Evolutionary conservation across 345 rosid genomes (phyloP).

Genomic region (Eucalyptus grandis): DNA sequence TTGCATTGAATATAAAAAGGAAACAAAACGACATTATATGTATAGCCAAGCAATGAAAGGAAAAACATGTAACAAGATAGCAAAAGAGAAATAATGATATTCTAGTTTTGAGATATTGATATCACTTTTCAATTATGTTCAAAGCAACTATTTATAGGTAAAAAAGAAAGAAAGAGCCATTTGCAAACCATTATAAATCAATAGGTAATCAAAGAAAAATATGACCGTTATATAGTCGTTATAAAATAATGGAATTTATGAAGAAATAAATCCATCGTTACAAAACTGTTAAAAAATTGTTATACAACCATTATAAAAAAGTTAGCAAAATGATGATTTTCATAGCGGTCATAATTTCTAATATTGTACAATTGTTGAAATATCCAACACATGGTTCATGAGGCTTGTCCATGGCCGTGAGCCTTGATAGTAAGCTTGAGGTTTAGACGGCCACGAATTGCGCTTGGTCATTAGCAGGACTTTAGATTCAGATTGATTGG

Average conservation of each 20-base stretch:
- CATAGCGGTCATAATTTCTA: not conserved
- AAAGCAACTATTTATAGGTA: no score
- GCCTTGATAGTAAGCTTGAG: no score
- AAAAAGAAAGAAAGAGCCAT: not conserved
- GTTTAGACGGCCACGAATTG: not conserved
- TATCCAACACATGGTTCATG: no score
- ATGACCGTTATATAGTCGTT: not conserved
- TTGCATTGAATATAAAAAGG: no score
- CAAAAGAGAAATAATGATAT: not conserved
- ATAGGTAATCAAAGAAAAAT: not conserved
- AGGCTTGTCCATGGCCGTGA: no score
- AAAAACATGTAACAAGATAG: not conserved
- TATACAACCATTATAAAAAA: no score
- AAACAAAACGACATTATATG: not conserved
- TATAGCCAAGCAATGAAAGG: not conserved
- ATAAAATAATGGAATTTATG: not conserved
- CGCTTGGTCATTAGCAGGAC: not conserved
- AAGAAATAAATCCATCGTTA: not conserved
- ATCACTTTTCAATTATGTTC: not conserved
- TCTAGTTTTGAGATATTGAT: not conserved
- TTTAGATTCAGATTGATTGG: not conserved
- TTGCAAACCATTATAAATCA: not conserved
- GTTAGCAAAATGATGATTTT: not conserved
- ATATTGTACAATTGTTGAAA: no score
- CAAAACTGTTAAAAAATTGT: no score